Evolutionary conservation across 371 early-diverging fungal genomes (phyloP).

Genomic region (Apophysomyces variabilis): DNA sequence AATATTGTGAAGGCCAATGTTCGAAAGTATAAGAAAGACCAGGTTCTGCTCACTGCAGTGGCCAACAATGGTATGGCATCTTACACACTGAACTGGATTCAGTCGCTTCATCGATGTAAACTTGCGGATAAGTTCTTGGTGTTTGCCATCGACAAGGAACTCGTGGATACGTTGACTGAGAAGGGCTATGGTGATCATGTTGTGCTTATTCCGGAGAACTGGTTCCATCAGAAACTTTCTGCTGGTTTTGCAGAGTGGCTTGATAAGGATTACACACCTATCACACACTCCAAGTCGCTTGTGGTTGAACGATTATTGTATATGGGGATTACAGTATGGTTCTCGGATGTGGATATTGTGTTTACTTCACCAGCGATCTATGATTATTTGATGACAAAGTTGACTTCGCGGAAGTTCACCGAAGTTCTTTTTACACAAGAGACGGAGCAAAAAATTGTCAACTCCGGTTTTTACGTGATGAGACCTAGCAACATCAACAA

Average conservation of each 20-base stretch:
- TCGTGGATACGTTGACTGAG: conserved; percentile 27
- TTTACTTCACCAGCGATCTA: conserved; percentile 46
- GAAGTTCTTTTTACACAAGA: conserved; percentile 50
- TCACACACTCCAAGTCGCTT: conserved; percentile 43
- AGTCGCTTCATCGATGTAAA: conserved; percentile 31
- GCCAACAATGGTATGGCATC: conserved; percentile 43
- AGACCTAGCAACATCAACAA: conserved; percentile 46
- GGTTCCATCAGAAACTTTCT: conserved; percentile 41
- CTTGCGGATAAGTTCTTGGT: conserved; percentile 31
- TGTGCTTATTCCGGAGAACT: conserved; percentile 37
- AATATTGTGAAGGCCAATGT: conserved; percentile 17
- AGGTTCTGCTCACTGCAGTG: conserved; percentile 37
- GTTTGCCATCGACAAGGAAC: conserved; percentile 41
- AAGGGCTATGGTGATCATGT: conserved; percentile 35
- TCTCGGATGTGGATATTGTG: conserved; percentile 57
- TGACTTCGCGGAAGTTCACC: conserved; percentile 35
- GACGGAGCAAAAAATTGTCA: conserved; percentile 44
- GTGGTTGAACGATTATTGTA: conserved; percentile 47
- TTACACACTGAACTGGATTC: conserved; percentile 46
- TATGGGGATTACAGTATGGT: conserved; percentile 49
- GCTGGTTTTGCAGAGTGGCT: conserved; percentile 35
- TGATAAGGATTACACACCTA: conserved; percentile 34
- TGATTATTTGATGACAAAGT: conserved; percentile 42
- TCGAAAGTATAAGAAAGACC: conserved; percentile 7
- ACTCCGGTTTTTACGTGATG: conserved; percentile 58